These are phyloP conservation scores for Talaromyces sp. DNA, from an alignment of 2,329 filamentous ascomycete species.

Conservation along the genomic window DNA sequence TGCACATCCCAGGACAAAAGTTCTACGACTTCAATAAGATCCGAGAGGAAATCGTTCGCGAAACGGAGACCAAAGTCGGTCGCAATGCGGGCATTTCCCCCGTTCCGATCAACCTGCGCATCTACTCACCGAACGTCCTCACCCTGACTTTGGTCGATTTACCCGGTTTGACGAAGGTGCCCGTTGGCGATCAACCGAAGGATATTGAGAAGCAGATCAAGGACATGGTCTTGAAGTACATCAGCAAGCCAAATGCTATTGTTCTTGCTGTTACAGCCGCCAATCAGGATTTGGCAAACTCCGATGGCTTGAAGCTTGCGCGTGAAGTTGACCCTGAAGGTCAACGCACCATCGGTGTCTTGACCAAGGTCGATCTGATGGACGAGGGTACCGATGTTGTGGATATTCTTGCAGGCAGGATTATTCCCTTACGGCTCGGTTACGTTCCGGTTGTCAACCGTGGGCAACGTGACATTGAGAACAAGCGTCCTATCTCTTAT, in stretches of 20 bases:
- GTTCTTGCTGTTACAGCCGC: constrained; percentile 93
- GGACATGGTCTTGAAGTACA: constrained; percentile 98
- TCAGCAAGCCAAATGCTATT: constrained; percentile 96
- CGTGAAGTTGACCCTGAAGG: constrained; percentile 96
- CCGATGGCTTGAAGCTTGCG: constrained; percentile 91
- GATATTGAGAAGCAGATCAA: constrained; percentile 96
- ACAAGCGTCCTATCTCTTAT: constrained; percentile 87
- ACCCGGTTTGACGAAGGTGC: constrained; percentile 92
- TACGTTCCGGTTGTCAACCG: constrained; percentile 98
- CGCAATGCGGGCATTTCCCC: constrained; percentile 95
- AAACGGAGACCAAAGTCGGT: constrained; percentile 95
- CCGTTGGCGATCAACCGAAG: constrained; percentile 90
- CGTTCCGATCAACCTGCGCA: constrained; percentile 92
- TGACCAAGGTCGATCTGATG: constrained; percentile 99
- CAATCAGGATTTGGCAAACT: constrained; percentile 98
- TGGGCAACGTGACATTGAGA: constrained; percentile 96
- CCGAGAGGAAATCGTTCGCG: constrained; percentile 90
- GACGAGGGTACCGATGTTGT: constrained; percentile 97
- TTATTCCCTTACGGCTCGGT: constrained; percentile 89
- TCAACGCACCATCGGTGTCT: constrained; percentile 94
- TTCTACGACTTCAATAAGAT: constrained; percentile 99
- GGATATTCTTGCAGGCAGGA: constrained; percentile 93
- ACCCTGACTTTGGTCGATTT: constrained; percentile 95
- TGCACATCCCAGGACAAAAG: constrained; percentile 95
- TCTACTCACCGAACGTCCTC: constrained; percentile 97